Base-by-base conservation (phyloP, 2,329 filamentous ascomycete species). In the Orbilia oligospora region DNA sequence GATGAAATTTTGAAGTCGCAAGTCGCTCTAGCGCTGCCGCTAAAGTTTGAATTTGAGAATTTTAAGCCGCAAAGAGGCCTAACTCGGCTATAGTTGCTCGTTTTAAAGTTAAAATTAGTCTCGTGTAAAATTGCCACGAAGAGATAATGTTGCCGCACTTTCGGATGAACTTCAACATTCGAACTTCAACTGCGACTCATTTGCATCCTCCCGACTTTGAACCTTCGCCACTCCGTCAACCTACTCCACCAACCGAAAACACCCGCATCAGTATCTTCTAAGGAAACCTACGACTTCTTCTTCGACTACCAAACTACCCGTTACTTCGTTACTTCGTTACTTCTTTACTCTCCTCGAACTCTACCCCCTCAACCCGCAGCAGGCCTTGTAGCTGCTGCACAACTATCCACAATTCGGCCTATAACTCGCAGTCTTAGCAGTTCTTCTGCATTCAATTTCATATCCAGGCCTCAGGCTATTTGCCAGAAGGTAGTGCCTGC, bases 11-110 rank as follows among this genome's bases (percentile, higher is more conserved):
- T 49, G 46, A 65, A 18, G 58, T 66, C 48, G 58, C 56, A 41
- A 27, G 44, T 64, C 16, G 24, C 6, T 30, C 67, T 67, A 68
- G 73, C 66, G 72, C 72, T 76, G 72, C 66, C 66, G 72, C 72
- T 67, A 61, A 73, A 73, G 48, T 65, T 66, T 65, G 66, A n/a
- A 46, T 16, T 58, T 38, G 53, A 44, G 56, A 65, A 67, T 67
- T 77, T 77, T 77, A 71, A 77, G 73, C 73, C 67, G 73, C 73
- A 77, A 41, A 76, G 48, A 75, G 65, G 44, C 55, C 55, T 33
- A 14, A 16, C 5, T 58, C 69, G 69, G 71, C 64, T 69, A 51
- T 44, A 48, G 53, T 61, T 76, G 63, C 71, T 64, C 5, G n/a
- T 18, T 12, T 10, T 14, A 9, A 46, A 33, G 24, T 27, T 18